Evolutionary conservation across 2,329 filamentous ascomycete genomes (phyloP), one percentile per base, ranked within the genome.

Genomic region (Aspergillus novofumigatus): DNA sequence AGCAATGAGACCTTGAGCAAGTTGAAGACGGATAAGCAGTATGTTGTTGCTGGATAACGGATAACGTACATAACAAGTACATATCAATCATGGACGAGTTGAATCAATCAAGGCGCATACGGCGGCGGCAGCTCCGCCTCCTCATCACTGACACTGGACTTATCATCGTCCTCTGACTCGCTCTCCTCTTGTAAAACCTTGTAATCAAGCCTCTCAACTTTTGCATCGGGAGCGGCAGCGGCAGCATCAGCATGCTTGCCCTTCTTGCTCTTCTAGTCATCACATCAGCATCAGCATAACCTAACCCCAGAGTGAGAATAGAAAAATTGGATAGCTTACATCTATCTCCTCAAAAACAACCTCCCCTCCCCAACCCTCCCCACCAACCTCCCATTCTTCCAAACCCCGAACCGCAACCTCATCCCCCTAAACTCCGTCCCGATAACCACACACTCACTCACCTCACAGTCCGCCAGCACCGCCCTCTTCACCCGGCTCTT

Each of bases 21-120:
- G 9, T 64, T 81, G 21, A 77, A 75, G 55, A 77, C 77, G 51
- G 75, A 76, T 55, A 80, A 80, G 67, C 76, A 77, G 52, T 77
- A 73, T 59, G 70, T 80, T 21, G 72, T 79, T 21, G 64, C 70
- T n/a, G 73, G 72, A 5, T 57, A 23, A 47, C 23, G 73, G 72
- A 5, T 56, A 23, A 47, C 23, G 44, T 23, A 23, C 21, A 23
- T 23, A 11, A 14, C 42, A 45, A 47, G 25, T 5, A 14, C 9
- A 25, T 47, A 23, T 44, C 8, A 23, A 23, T 45, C 42, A 38
- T 3, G 32, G 3, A 45, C n/a, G n/a, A n/a, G n/a, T n/a, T n/a
- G n/a, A 21, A 10, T 10, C 26, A 23, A 47, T 47, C 44, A 47
- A 47, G n/a, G n/a, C 20, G 44, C 44, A 47, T 47, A 47, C 5